Evolutionary conservation across 192 early-diverging fungal species (phyloP).

Genomic region (Phlyctochytrium bullatum): DNA sequence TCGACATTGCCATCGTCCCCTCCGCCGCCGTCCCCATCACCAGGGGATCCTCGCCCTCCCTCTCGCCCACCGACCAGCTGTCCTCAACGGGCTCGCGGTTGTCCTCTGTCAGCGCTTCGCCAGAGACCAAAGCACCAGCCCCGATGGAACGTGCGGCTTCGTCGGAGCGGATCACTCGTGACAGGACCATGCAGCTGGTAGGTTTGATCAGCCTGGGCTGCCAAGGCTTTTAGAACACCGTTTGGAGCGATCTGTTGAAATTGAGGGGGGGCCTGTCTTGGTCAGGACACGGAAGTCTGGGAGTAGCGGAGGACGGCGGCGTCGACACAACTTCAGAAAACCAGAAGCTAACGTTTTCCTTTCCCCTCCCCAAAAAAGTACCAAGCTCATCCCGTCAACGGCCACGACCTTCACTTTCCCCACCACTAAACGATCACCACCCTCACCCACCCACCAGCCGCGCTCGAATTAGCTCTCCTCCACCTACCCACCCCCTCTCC

Average conservation of each 20-base stretch:
- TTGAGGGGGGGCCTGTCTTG: neutral
- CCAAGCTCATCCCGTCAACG: slow-evolving; percentile 1
- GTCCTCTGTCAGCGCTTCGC: neutral
- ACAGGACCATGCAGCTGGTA: slow-evolving; percentile 1
- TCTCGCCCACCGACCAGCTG: neutral
- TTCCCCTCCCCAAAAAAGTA: neutral
- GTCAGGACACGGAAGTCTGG: neutral
- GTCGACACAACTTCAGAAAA: no score
- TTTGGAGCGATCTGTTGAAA: neutral
- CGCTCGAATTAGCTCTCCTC: no score
- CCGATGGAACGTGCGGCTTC: neutral
- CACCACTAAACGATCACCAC: no score
- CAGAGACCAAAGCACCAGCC: no score
- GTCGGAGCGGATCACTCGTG: neutral
- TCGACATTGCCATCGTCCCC: neutral
- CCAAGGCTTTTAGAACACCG: neutral
- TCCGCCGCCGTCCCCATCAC: neutral
- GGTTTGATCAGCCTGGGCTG: no score
- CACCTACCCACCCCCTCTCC: no score
- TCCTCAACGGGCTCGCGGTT: neutral
- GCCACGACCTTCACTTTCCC: slow-evolving; percentile 1
- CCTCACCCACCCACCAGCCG: no score
- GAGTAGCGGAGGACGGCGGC: no score
- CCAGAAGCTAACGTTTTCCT: neutral
- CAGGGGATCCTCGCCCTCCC: neutral